Conservation (phyloP, 2,329 filamentous ascomycete species). For the Piedraia hortae region DNA sequence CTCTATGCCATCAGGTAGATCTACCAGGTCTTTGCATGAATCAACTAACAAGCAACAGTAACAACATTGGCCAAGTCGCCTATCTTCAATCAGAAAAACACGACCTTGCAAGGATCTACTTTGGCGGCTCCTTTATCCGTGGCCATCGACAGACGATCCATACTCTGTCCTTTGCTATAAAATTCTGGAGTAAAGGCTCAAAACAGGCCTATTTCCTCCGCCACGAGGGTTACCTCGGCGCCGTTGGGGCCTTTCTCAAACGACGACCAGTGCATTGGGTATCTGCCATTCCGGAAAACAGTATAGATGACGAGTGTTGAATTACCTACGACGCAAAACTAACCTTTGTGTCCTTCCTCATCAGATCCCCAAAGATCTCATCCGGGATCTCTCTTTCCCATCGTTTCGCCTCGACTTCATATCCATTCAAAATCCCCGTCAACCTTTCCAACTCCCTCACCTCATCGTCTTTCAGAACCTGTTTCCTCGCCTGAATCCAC, state of each 20-base stretch:
- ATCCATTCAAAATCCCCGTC: too few species aligned
- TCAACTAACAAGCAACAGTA: constrained; percentile 26
- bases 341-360: too few species aligned
- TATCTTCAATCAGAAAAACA: constrained; percentile 95
- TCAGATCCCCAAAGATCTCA: too few species aligned
- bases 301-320: too few species aligned
- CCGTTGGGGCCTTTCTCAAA: constrained; percentile 83
- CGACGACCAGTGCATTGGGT: constrained; percentile 81
- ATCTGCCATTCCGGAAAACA: too few species aligned
- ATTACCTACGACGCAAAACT: too few species aligned
- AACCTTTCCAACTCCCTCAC: too few species aligned
- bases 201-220: constrained; percentile 91
- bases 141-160: constrained; percentile 96
- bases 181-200: constrained; percentile 82
- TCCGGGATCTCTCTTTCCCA: too few species aligned
- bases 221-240: constrained; percentile 84
- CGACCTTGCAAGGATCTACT: constrained; percentile 76
- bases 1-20: constrained; percentile 60
- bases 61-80: constrained; percentile 95
- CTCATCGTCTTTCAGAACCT: too few species aligned
- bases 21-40: not conserved
- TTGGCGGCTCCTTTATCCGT: constrained; percentile 87
- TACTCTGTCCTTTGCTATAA: constrained; percentile 84
- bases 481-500: too few species aligned
- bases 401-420: too few species aligned